Evolutionary conservation across 331 rosid genomes (phyloP), one percentile per base, ranked within the genome.

Genomic region (Telfairia occidentalis): DNA sequence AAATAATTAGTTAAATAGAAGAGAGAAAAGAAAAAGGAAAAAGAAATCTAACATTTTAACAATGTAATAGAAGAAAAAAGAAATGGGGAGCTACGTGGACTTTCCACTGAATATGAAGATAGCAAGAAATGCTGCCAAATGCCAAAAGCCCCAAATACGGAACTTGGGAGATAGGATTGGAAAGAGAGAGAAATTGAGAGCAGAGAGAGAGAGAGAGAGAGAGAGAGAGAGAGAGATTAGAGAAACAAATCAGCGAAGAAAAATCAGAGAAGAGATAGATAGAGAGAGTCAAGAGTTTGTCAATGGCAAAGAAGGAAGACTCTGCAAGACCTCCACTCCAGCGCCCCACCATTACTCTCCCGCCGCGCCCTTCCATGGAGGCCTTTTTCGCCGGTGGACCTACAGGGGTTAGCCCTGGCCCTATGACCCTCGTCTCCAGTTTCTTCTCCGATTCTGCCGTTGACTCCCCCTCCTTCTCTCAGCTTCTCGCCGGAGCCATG

Each of bases 401-500:
- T 18, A 35, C 63, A 5, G 97, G 86, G 0, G 86, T 82, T 0
- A 95, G 99, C 63, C 99, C 99, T 0, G 99, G 99, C 5, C 99
- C 99, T 32, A 85, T 95, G 99, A 95, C 99, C 9, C 96, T 95
- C 4, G 96, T 95, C 60, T 92, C 99, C 12, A 87, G 82, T 81
- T 95, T 92, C 90, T 92, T 95, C 84, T 70, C 88, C 32, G 89
- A 89, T 30, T 76, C 32, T 24, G 40, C 46, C 63, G 81, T 80
- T 11, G 92, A 88, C 85, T 80, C 88, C 0, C 79, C 60, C 1
- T 92, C 98, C 43, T 95, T 95, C 82, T 92, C 99, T 23, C 99
- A 95, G 76, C 89, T 95, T 15, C 99, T 95, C 5, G 99, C 99
- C 52, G 99, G 99, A 38, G 97, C 99, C 58, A 95, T 95, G 91